A percentile compares a stretch with the other conserved stretches of the same genome.
phyloP scores from a whole-genome alignment of 2,329 filamentous ascomycete species.

The Eurotiales sp. region DNA sequence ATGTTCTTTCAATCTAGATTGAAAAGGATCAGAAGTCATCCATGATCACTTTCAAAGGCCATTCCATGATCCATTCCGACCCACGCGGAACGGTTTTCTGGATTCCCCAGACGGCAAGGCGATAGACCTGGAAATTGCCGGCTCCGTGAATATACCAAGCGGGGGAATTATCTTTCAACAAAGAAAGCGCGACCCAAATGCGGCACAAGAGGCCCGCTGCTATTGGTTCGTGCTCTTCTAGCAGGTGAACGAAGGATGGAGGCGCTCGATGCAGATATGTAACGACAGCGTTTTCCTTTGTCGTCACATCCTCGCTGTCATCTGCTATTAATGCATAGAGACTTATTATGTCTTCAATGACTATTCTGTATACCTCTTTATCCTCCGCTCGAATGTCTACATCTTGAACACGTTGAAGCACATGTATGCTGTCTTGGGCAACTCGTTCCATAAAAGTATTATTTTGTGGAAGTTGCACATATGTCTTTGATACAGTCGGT shows the following conservation, averaged over 20 bases:
- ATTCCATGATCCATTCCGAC: constrained; percentile 11
- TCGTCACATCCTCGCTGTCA: constrained; percentile 1
- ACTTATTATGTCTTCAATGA: background rate
- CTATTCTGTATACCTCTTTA: constrained; percentile 5
- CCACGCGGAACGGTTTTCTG: background rate
- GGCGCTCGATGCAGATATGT: constrained; percentile 8
- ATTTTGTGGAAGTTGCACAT: background rate
- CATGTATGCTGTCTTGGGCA: background rate
- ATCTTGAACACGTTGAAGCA: background rate
- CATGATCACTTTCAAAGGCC: constrained; percentile 7
- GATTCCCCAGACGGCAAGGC: background rate
- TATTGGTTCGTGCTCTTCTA: constrained; percentile 7
- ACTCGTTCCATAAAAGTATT: background rate
- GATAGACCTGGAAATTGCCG: background rate
- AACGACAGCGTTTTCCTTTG: constrained; percentile 5
- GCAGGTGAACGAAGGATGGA: background rate
- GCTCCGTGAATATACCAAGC: constrained; percentile 14
- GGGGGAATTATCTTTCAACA: background rate
- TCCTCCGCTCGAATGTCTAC: background rate
- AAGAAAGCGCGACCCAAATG: background rate
- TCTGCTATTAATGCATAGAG: constrained; percentile 4
- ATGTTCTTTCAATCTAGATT: too few species aligned
- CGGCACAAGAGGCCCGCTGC: constrained; percentile 8
- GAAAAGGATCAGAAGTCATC: background rate
- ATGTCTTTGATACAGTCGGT: background rate